Base-by-base conservation (phyloP, 345 rosid species). In the Chamaenerion angustifolium region DNA sequence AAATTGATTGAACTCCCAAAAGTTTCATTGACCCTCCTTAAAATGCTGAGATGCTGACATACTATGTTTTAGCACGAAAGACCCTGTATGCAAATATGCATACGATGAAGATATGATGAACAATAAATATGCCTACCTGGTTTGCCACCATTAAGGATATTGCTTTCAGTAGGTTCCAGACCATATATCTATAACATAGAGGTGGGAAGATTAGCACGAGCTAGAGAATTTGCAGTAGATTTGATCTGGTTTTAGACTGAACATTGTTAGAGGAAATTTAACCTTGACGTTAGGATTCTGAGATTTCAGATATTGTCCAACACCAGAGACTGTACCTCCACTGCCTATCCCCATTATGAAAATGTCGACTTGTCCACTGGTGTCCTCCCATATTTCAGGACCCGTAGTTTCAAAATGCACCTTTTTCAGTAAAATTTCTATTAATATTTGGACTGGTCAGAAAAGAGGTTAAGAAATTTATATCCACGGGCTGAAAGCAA, bases 361-460 rank as follows among this genome's bases (percentile, higher is more conserved):
- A 21, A 92, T 87, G 60, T 92, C 98, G 0, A 92, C 96, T 59
- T 82, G 68, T 13, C 98, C 95, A 50, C 66, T 71, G 3, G 98
- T 81, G 45, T 86, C 98, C 66, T 87, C 98, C 98, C 98, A 92
- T 60, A 92, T 87, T 69, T 92, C 96, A 62, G 93, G 98, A 37
- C 98, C 96, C 0, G 98, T 92, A 0, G 98, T 92, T 43, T 92
- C 96, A 64, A 66, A 92, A 64, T 92, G 98, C 52, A 68, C 72
- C 98, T 90, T 65, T 67, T 61, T 13, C 21, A 12, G 17, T 10
- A 25, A n/a, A 23, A 17, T 6, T 16, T 35, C 27, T 21, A 11
- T 55, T 13, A 45, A 16, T n/a, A 51, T 51, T 2, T 21, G 25
- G 25, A n/a, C n/a, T n/a, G n/a, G n/a, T n/a, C n/a, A n/a, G n/a